These are phyloP conservation scores for Dictyostelium intermedium DNA, from an alignment of 78 protist species.

Conservation along the genomic window DNA sequence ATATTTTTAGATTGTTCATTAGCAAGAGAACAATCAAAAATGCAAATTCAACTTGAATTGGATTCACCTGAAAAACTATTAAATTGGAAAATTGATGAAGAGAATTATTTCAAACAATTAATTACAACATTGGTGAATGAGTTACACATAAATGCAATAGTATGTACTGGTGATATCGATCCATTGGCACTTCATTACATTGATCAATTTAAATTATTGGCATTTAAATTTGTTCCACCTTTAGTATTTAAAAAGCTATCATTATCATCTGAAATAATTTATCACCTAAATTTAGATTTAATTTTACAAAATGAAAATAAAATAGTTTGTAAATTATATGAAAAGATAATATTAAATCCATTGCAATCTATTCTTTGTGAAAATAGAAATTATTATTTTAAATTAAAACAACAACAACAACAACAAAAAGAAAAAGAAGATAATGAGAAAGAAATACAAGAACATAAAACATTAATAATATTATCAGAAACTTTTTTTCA, in stretches of 20 bases:
- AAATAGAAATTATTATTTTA: neutral
- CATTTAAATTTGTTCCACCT: neutral
- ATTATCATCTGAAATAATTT: neutral
- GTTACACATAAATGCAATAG: neutral
- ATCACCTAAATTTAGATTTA: neutral
- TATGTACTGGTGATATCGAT: constrained; percentile 18
- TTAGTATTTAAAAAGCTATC: neutral
- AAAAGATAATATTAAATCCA: neutral
- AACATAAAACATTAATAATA: neutral
- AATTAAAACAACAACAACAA: neutral
- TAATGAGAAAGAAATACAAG: neutral
- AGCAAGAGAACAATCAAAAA: neutral
- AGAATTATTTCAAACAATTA: neutral
- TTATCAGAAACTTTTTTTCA: neutral
- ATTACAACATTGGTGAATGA: neutral
- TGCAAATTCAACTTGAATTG: constrained; percentile 3
- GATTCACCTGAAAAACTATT: neutral
- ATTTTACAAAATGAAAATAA: neutral
- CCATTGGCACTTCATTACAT: constrained; percentile 25
- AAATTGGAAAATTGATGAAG: constrained; percentile 36
- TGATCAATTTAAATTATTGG: neutral
- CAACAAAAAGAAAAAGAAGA: neutral
- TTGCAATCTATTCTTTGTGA: neutral
- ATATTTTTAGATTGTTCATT: neutral
- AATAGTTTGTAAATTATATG: neutral